Conservation (phyloP, 1,139 yeast genomes). For the Pichia sp. region DNA sequence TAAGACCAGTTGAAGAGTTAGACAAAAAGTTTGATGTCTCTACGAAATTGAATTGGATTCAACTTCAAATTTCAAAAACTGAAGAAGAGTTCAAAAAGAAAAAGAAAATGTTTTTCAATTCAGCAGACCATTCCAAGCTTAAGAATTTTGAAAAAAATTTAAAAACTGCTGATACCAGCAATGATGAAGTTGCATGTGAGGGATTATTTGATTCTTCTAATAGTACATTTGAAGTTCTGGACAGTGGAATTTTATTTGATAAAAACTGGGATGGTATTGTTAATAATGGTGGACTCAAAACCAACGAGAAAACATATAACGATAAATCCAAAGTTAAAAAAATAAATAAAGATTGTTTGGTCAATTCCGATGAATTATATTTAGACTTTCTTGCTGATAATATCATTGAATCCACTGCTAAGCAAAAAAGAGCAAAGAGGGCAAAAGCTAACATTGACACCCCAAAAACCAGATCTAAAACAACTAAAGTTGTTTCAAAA, state of each 20-base stretch:
- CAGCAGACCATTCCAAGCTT: slow-evolving; percentile 14
- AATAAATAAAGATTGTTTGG: too few species aligned
- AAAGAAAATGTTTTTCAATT: slow-evolving; percentile 19
- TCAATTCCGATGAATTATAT: not conserved
- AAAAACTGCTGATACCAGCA: slow-evolving; percentile 11
- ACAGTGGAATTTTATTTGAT: slow-evolving; percentile 9
- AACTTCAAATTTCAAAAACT: slow-evolving; percentile 30
- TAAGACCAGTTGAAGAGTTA: slow-evolving; percentile 27
- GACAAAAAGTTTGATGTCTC: slow-evolving; percentile 26
- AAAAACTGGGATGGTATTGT: slow-evolving; percentile 6
- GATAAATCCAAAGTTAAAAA: not conserved
- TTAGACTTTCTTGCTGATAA: not conserved
- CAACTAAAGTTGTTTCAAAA: not conserved
- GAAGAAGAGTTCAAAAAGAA: slow-evolving; percentile 27
- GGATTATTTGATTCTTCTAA: slow-evolving; percentile 13
- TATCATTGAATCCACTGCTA: not conserved
- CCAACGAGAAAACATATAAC: too few species aligned
- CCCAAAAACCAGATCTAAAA: not conserved
- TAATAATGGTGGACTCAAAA: not conserved
- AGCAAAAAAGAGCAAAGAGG: too few species aligned
- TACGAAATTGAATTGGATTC: slow-evolving; percentile 25
- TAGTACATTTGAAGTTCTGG: slow-evolving; percentile 1
- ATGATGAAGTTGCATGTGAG: slow-evolving; percentile 19
- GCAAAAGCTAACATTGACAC: not conserved
- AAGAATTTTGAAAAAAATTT: slow-evolving; percentile 15